Evolutionary conservation across 257 asterid genomes (phyloP).

Genomic region (Sherardia arvensis): DNA sequence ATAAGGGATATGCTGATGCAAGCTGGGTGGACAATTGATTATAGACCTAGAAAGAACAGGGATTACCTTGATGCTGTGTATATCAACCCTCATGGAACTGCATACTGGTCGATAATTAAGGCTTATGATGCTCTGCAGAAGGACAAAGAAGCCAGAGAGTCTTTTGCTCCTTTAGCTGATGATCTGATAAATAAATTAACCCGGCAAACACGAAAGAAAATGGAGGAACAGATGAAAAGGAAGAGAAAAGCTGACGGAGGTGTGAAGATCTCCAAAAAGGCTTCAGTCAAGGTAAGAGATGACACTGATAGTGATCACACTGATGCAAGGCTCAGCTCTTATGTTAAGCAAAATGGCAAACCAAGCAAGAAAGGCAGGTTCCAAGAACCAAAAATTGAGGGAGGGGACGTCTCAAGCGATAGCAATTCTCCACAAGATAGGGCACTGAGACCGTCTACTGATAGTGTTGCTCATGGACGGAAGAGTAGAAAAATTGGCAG

Average conservation of each 20-base stretch:
- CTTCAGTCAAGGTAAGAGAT: conserved; percentile 29
- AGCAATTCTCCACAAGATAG: conserved; percentile 28
- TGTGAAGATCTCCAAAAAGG: conserved; percentile 25
- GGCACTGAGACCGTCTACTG: conserved; percentile 26
- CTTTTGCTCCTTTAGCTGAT: conserved; percentile 66
- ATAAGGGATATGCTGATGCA: conserved; percentile 75
- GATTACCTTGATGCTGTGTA: conserved; percentile 96
- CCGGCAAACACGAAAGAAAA: conserved; percentile 81
- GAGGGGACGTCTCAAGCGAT: conserved; percentile 33
- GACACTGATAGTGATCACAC: conserved; percentile 51
- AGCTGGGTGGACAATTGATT: conserved; percentile 89
- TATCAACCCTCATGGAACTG: conserved; percentile 79
- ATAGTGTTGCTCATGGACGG: conserved; percentile 47
- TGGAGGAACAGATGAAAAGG: conserved; percentile 67
- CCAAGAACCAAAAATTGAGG: conserved; percentile 29
- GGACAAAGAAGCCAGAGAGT: conserved; percentile 22
- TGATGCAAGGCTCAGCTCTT: conserved; percentile 40
- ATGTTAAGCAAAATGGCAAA: conserved; percentile 40
- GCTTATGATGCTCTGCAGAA: conserved; percentile 92
- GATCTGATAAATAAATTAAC: conserved; percentile 77
- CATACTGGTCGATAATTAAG: conserved; percentile 93
- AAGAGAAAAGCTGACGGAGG: conserved; percentile 51
- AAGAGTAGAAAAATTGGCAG: conserved; percentile 62
- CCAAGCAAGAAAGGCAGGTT: conserved; percentile 22
- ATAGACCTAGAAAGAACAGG: conserved; percentile 88